Conservation (phyloP, 805 yeast genomes). For the Lipomyces orientalis region DNA sequence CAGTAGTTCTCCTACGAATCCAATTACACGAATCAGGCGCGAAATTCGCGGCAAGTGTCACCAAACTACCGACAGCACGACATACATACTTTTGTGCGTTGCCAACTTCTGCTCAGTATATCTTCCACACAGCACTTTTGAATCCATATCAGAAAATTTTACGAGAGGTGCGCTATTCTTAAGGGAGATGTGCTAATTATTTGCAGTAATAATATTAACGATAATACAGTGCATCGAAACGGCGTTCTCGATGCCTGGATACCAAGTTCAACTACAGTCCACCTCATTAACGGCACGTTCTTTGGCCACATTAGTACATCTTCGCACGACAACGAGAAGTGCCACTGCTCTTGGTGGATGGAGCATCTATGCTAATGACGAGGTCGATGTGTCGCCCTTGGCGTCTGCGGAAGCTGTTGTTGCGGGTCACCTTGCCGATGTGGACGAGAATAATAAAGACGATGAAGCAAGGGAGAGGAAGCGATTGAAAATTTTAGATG, state of each 20-base stretch:
- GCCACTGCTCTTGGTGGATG: slow-evolving; percentile 38
- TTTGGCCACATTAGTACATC: slow-evolving; percentile 20
- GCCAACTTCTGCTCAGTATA: slow-evolving; percentile 19
- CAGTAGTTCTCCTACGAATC: slow-evolving; percentile 29
- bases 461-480: slow-evolving; percentile 14
- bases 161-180: slow-evolving; percentile 18
- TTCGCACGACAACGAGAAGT: slow-evolving; percentile 22
- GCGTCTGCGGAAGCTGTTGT: slow-evolving; percentile 23
- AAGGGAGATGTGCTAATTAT: too few species aligned
- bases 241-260: slow-evolving; percentile 25
- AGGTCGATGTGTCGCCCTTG: slow-evolving; percentile 35
- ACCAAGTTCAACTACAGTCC: slow-evolving; percentile 18
- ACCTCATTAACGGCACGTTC: slow-evolving; percentile 30
- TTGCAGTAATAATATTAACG: neutral
- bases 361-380: slow-evolving; percentile 35
- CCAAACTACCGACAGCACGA: slow-evolving; percentile 12
- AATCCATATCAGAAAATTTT: slow-evolving; percentile 25
- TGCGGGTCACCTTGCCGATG: neutral
- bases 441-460: neutral
- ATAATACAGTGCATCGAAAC: slow-evolving; percentile 25
- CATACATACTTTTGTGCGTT: slow-evolving; percentile 24
- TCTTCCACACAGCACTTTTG: slow-evolving; percentile 33
- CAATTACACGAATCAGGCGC: slow-evolving; percentile 21
- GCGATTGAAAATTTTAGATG: slow-evolving; percentile 22
- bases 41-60: neutral